phyloP scores from a whole-genome alignment of 2,329 filamentous ascomycete species.

The Cladophialophora psammophila region DNA sequence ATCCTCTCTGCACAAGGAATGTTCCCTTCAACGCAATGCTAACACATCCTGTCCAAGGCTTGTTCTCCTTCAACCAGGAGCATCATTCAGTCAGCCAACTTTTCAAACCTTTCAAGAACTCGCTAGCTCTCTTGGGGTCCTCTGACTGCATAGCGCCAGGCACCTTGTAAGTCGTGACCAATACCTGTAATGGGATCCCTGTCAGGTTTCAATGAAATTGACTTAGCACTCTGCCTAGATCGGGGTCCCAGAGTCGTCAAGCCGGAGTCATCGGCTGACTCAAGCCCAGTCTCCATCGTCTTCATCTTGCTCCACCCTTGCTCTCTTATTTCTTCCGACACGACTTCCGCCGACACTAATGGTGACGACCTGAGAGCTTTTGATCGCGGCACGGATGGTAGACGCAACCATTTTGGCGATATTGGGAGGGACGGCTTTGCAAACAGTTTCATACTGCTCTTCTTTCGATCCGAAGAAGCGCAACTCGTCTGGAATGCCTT shows the following conservation, averaged over 20 bases:
- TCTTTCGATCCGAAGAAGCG: conserved; percentile 25
- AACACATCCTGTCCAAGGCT: too few species aligned
- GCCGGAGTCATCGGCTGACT: neutral
- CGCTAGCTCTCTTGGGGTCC: too few species aligned
- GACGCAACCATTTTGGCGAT: conserved; percentile 21
- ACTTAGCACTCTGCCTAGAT: too few species aligned
- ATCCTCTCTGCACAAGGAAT: too few species aligned
- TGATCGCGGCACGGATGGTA: conserved; percentile 16
- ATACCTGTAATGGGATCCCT: too few species aligned
- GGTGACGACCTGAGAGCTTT: neutral
- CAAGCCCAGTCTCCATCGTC: neutral
- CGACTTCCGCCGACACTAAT: neutral
- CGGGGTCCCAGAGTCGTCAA: neutral
- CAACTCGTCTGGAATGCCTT: conserved; percentile 37
- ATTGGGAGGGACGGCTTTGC: conserved; percentile 30
- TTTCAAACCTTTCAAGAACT: too few species aligned
- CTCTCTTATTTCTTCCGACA: conserved; percentile 6
- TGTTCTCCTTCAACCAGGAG: too few species aligned
- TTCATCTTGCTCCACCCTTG: neutral
- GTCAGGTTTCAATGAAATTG: too few species aligned
- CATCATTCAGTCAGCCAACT: too few species aligned
- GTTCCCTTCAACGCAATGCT: too few species aligned
- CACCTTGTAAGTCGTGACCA: too few species aligned
- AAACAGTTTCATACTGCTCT: conserved; percentile 26
- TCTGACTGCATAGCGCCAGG: too few species aligned